Conservation (phyloP, 1,284 basidiomycete species). For the Rhizoctonia solani region DNA sequence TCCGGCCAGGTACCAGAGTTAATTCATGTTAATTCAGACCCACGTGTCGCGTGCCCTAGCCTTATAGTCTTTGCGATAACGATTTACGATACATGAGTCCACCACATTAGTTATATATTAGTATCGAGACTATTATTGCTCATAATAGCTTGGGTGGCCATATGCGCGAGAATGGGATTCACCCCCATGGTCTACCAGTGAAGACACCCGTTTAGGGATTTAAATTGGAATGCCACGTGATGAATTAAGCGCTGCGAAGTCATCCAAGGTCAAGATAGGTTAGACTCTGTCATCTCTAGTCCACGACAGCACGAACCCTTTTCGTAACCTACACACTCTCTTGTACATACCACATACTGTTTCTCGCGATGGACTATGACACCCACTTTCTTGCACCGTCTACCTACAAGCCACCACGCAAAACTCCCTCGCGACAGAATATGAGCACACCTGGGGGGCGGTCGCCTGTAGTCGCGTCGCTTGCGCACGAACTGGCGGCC, state of each 20-base stretch:
- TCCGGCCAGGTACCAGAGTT: too few relatives aligned
- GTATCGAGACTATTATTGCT: too few relatives aligned
- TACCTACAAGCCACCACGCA: conserved; percentile 46
- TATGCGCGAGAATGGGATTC: too few relatives aligned
- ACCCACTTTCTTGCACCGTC: conserved; percentile 42
- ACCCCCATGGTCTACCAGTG: too few relatives aligned
- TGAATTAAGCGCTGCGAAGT: not conserved
- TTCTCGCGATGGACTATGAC: conserved; percentile 16
- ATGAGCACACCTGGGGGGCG: conserved; percentile 48
- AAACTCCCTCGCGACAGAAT: conserved; percentile 54
- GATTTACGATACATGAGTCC: too few relatives aligned
- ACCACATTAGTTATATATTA: too few relatives aligned
- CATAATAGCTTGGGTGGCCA: too few relatives aligned
- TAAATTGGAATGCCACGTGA: too few relatives aligned
- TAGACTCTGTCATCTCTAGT: not conserved
- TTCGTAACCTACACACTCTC: conserved; percentile 12
- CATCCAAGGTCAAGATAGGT: not conserved
- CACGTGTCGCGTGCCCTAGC: too few relatives aligned
- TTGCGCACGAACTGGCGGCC: conserved; percentile 79
- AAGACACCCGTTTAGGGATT: too few relatives aligned
- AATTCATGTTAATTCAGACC: too few relatives aligned
- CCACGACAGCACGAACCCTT: not conserved
- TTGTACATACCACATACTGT: conserved; percentile 10
- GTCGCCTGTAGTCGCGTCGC: conserved; percentile 53
- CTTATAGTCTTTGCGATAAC: too few relatives aligned